Evolutionary conservation across 345 rosid genomes (phyloP), one percentile per base, ranked within the genome.

Genomic region (Eucalyptus sp.): DNA sequence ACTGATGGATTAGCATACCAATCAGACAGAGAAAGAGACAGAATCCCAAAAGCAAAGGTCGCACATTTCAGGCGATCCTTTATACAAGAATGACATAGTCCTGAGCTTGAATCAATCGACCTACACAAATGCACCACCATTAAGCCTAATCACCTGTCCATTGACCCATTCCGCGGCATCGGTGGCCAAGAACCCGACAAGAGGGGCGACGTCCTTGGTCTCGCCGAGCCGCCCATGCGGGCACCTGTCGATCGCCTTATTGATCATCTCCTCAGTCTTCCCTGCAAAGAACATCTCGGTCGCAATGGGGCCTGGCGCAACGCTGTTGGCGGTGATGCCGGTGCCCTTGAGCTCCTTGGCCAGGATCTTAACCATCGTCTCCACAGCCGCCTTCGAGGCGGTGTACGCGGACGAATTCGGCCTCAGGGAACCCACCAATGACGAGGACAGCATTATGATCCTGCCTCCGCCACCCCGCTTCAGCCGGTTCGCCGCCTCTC

Each of bases 311-410:
- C 91, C 87, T 6, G 91, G 89, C 8, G 89, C 91, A 2, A 89
- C 85, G 25, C 87, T 83, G 87, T 89, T 89, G 29, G 88, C 89
- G 3, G 91, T 87, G 62, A 89, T 89, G 56, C 80, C 11, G 7
- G 87, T 89, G 50, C 91, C 91, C 89, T 64, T 89, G 87, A 89
- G 91, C 89, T 89, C 91, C 87, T 87, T 89, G 41, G 91, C 91
- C 11, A 87, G 87, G 41, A 89, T 89, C 87, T 87, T 89, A 52
- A 80, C 60, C 91, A 89, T 89, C 10, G 89, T 50, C 87, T 89
- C 62, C 68, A 89, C 89, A 11, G 91, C 89, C 1, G 89, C 91
- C 91, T 89, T 89, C 37, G 91, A 89, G 66, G 91, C 87, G 4
- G 91, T 87, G 89, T 87, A 87, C 27, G 86, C 86, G 17, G 46